Base-by-base conservation (phyloP, 306 rosid genomes). In the Amphicarpaea edgeworthii region DNA sequence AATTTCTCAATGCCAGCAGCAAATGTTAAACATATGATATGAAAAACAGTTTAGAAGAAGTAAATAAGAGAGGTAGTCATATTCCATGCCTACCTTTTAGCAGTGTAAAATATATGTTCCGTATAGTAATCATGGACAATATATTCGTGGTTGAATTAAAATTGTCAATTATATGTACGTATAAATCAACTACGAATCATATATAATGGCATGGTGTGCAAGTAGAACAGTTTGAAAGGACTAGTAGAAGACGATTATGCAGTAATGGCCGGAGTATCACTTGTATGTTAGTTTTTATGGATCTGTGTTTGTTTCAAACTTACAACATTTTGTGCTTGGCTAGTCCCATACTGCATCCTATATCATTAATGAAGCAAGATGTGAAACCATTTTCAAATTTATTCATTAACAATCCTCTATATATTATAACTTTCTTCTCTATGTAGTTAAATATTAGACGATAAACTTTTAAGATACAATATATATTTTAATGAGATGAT, bases 51-150 rank as follows among this genome's bases (percentile, higher is more conserved):
- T 64, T 59, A 74, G 55, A 78, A 59, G 76, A 79, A 73, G 67
- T 55, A 79, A 85, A 77, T 62, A 81, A 82, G 65, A 69, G 79
- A 76, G 68, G 76, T 42, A 49, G 63, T 69, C 86, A 83, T 85
- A 82, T 79, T 72, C 15, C 46, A 42, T 70, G 74, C 59, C 73
- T 74, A 47, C 57, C 68, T 78, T 42, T 58, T 73, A 59, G 71
- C 61, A 45, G 73, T 81, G 78, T 85, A 70, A 76, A 42, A 30
- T 41, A 47, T 75, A 28, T 72, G 40, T 64, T 71, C 15, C 14
- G n/a, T 26, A 12, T 63, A 70, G 15, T 57, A 17, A 50, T 46
- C 12, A 40, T 53, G 43, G 45, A 78, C 55, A 24, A 58, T 69
- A 58, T 69, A 7, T 24, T 49, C 37, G 42, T 20, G 21, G 24